A percentile compares a stretch with the other conserved stretches of the same genome.
Evolutionary conservation across 331 rosid genomes (phyloP).

Genomic region (Quercus lobata): DNA sequence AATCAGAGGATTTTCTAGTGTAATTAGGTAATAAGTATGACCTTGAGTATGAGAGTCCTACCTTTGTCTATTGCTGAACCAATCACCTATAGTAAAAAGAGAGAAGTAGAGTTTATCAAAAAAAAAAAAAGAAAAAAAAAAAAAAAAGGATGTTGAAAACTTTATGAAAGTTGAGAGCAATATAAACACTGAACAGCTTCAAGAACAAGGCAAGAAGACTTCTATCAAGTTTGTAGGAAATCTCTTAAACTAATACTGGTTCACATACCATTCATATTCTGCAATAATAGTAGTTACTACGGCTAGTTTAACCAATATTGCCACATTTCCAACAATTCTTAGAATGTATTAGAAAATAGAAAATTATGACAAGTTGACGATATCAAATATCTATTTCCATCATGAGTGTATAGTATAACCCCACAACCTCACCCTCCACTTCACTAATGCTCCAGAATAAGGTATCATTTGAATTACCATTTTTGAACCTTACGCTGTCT

Average conservation of each 20-base stretch:
- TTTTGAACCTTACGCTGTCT: too few relatives aligned
- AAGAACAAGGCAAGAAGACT: background rate
- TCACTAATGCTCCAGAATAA: too few relatives aligned
- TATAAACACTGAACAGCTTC: background rate
- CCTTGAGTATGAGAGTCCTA: conserved; percentile 87
- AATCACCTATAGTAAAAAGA: conserved; percentile 60
- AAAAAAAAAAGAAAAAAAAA: too few relatives aligned
- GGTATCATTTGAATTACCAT: too few relatives aligned
- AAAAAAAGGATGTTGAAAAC: background rate
- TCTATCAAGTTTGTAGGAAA: background rate
- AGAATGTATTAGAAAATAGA: background rate
- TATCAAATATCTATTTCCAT: background rate
- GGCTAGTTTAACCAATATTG: background rate
- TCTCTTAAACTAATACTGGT: background rate
- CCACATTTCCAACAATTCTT: background rate
- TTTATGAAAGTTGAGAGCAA: conserved; percentile 6
- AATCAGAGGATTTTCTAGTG: background rate
- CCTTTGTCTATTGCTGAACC: conserved; percentile 76
- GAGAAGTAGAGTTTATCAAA: background rate
- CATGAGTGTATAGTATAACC: background rate
- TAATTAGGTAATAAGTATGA: conserved; percentile 26
- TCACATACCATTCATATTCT: background rate
- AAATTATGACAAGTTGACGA: background rate
- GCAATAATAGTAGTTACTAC: background rate
- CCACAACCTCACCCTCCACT: too few relatives aligned